phyloP scores from a whole-genome alignment of 768 basidiomycete genomes.

The Sporobolomyces roseus region DNA sequence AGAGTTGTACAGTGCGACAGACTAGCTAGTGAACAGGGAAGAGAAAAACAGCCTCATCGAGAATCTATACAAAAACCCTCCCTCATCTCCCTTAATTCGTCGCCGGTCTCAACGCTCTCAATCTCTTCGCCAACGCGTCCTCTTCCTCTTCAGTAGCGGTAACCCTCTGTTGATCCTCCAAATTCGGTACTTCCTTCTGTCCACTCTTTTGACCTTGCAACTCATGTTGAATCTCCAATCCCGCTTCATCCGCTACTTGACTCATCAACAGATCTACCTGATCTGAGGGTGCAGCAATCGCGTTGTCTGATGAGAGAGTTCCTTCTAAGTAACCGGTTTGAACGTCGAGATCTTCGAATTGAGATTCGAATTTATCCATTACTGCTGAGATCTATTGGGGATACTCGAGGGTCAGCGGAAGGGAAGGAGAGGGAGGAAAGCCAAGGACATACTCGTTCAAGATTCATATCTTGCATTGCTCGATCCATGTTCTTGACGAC shows the following conservation, averaged over 20 bases:
- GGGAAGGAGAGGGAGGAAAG: background rate
- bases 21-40: background rate
- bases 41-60: background rate
- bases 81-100: constrained; percentile 49
- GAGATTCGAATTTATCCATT: constrained; percentile 98
- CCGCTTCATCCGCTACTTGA: constrained; percentile 93
- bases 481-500: constrained; percentile 98
- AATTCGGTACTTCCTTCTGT: constrained; percentile 58
- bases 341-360: constrained; percentile 94
- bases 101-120: constrained; percentile 81
- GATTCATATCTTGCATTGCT: constrained; percentile 99
- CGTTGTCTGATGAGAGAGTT: constrained; percentile 87
- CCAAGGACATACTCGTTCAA: constrained; percentile 69
- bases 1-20: background rate
- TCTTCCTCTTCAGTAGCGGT: constrained; percentile 60
- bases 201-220: constrained; percentile 63
- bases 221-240: constrained; percentile 90
- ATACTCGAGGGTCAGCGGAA: background rate
- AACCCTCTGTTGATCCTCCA: constrained; percentile 55
- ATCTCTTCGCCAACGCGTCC: constrained; percentile 75
- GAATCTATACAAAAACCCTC: background rate
- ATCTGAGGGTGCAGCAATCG: constrained; percentile 89
- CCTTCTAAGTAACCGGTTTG: constrained; percentile 98
- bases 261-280: constrained; percentile 88
- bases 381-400: constrained; percentile 81